These are phyloP conservation scores for Crithidia brevicula DNA, from an alignment of 208 protist genomes.

Conservation along the genomic window DNA sequence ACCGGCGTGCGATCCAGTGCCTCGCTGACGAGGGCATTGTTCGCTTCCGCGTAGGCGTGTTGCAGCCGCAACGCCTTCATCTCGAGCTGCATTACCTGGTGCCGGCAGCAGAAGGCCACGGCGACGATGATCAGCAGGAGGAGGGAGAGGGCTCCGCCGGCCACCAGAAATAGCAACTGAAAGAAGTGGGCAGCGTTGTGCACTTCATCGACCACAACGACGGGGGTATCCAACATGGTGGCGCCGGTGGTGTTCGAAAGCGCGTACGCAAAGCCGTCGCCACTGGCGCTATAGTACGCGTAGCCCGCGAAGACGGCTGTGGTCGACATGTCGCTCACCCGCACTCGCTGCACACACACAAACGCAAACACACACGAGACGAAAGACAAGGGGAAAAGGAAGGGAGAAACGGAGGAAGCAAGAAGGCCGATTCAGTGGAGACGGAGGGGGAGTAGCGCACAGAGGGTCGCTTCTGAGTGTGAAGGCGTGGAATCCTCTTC, in stretches of 20 bases:
- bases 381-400: too few relatives aligned
- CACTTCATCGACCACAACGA: conserved; percentile 10
- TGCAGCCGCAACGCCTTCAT: conserved; percentile 27
- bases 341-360: too few relatives aligned
- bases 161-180: conserved; percentile 27
- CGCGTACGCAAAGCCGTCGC: conserved; percentile 27
- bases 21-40: conserved; percentile 13
- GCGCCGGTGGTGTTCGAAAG: neutral
- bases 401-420: too few relatives aligned
- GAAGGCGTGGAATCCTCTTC: too few relatives aligned
- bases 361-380: neutral
- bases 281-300: conserved; percentile 23
- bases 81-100: conserved; percentile 14
- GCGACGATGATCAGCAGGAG: conserved; percentile 17
- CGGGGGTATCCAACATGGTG: neutral
- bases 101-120: conserved; percentile 23
- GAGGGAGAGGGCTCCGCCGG: conserved; percentile 20
- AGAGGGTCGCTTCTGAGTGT: too few relatives aligned
- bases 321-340: neutral
- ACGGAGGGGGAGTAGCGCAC: too few relatives aligned
- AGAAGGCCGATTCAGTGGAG: too few relatives aligned
- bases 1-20: neutral
- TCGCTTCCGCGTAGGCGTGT: conserved; percentile 24
- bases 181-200: conserved; percentile 19
- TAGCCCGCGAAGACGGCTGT: conserved; percentile 17